Evolutionary conservation across 176 grass and related monocot genomes (phyloP).

Genomic region (Calamus simplicifolius): DNA sequence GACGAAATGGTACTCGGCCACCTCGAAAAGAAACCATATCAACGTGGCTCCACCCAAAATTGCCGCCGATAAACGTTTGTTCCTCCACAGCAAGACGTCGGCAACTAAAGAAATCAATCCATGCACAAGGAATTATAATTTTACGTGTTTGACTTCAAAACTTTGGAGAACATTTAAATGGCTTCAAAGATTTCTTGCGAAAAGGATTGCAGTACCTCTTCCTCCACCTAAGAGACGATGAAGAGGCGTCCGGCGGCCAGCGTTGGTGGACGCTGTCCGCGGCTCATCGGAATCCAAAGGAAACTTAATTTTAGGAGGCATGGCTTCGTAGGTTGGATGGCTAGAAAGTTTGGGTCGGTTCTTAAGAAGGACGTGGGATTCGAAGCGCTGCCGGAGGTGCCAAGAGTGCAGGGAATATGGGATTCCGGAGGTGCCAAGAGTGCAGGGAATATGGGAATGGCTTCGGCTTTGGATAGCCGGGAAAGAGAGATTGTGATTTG

Average conservation of each 20-base stretch:
- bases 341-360: too few relatives aligned
- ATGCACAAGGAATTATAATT: neutral
- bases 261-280: neutral
- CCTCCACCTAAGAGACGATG: slow-evolving; percentile 34
- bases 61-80: slow-evolving; percentile 53
- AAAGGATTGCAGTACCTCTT: slow-evolving; percentile 30
- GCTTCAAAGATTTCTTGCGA: neutral
- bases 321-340: too few relatives aligned
- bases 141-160: too few relatives aligned
- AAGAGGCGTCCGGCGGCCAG: slow-evolving; percentile 19
- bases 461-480: too few relatives aligned
- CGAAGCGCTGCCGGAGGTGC: too few relatives aligned
- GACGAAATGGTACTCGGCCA: slow-evolving; percentile 66
- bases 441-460: too few relatives aligned
- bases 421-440: too few relatives aligned
- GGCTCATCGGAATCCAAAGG: slow-evolving; percentile 30
- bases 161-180: too few relatives aligned
- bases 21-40: slow-evolving; percentile 75
- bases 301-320: too few relatives aligned
- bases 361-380: too few relatives aligned
- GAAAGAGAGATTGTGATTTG: too few relatives aligned
- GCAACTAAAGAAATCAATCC: slow-evolving; percentile 37
- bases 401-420: too few relatives aligned
- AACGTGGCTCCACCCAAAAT: slow-evolving; percentile 53
- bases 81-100: slow-evolving; percentile 73